These are phyloP conservation scores for Beverwykella pulmonaria DNA, from an alignment of 495 filamentous ascomycete species.

Conservation along the genomic window DNA sequence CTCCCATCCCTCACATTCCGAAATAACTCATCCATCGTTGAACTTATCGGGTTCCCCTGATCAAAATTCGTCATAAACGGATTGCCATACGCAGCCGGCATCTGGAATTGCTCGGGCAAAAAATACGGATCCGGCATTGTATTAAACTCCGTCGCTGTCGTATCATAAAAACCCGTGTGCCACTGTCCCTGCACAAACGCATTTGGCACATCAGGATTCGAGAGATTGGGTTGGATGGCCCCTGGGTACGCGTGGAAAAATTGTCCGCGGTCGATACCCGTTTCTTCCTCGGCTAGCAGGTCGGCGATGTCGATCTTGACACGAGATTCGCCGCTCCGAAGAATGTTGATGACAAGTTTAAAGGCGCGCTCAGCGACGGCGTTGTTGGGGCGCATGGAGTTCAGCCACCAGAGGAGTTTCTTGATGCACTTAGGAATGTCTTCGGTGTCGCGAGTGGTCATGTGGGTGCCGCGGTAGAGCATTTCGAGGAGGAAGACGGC, in stretches of 20 bases:
- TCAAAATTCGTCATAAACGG: slow-evolving; percentile 1
- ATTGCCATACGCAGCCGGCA: not conserved
- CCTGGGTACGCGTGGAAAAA: not conserved
- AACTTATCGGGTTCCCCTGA: not conserved
- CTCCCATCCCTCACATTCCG: not conserved
- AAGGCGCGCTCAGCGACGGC: slow-evolving; percentile 1
- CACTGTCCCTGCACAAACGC: not conserved
- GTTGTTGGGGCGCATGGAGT: not conserved
- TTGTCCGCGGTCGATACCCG: not conserved
- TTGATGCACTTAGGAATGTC: not conserved
- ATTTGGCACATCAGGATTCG: too few relatives aligned
- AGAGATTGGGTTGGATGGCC: not conserved
- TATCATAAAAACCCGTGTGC: not conserved
- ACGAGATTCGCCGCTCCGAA: not conserved
- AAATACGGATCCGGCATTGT: not conserved
- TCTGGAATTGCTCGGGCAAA: not conserved
- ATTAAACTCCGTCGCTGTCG: not conserved
- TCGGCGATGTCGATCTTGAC: not conserved
- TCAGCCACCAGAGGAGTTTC: not conserved
- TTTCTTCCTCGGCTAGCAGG: not conserved
- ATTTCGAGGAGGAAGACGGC: slow-evolving; percentile 29
- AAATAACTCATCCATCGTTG: not conserved
- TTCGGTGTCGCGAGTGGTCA: not conserved
- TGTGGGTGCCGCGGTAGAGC: not conserved
- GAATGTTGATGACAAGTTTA: slow-evolving; percentile 1